Percentiles rank a stretch among this genome's conserved stretches.
Conservation (phyloP, 345 rosid genomes). For the Eucalyptus coolabah region DNA sequence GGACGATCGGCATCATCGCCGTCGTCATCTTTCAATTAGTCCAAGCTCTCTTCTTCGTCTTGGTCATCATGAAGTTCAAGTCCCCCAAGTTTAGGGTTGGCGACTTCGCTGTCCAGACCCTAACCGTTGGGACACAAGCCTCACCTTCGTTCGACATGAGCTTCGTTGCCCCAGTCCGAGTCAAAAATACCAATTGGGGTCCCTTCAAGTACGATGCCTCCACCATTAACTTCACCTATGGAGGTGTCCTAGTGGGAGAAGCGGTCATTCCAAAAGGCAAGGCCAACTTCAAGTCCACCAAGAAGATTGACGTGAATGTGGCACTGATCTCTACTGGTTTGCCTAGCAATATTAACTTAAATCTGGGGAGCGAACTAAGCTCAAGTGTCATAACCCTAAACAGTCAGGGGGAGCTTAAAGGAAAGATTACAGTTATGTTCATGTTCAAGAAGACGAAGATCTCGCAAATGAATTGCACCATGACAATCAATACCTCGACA, state of each 20-base stretch:
- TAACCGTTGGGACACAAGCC: not conserved
- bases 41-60: not conserved
- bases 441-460: not conserved
- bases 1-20: not conserved
- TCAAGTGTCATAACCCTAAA: not conserved
- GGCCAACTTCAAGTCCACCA: not conserved
- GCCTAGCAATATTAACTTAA: not conserved
- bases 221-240: not conserved
- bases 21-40: constrained; percentile 5
- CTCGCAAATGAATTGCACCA: not conserved
- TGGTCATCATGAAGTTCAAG: constrained; percentile 1
- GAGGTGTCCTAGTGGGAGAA: not conserved
- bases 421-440: not conserved
- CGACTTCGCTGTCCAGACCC: not conserved
- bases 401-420: not conserved
- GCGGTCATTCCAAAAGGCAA: not conserved
- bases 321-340: not conserved
- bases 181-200: constrained; percentile 7
- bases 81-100: constrained; percentile 5
- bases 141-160: not conserved
- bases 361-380: not conserved
- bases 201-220: not conserved
- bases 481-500: not conserved
- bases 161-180: not conserved
- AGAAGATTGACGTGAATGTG: not conserved